Evolutionary conservation across 768 basidiomycete species (phyloP).

Genomic region (Collybia nuda): DNA sequence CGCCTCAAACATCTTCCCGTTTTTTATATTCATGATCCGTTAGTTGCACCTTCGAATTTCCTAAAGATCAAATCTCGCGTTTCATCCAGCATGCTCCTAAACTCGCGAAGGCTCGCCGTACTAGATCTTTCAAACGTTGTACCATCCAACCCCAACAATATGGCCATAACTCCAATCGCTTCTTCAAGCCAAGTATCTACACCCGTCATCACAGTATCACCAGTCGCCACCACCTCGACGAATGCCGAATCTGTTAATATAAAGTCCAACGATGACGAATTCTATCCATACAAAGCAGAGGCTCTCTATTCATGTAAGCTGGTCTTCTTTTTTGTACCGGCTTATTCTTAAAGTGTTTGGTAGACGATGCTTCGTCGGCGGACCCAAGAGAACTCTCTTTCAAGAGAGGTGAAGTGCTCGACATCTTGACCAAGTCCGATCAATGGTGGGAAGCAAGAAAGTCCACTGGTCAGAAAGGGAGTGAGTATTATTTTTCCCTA

Average conservation of each 20-base stretch:
- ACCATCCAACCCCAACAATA: too few relatives aligned
- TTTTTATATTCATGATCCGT: slow-evolving; percentile 1
- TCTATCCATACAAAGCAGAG: too few relatives aligned
- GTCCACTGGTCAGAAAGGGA: slow-evolving; percentile 58
- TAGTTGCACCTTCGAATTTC: slow-evolving; percentile 43
- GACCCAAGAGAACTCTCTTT: slow-evolving; percentile 88
- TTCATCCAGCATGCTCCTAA: neutral
- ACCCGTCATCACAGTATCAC: too few relatives aligned
- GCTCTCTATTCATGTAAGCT: too few relatives aligned
- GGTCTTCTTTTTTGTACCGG: too few relatives aligned
- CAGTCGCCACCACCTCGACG: too few relatives aligned
- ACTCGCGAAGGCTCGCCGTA: too few relatives aligned
- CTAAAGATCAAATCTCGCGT: slow-evolving; percentile 7
- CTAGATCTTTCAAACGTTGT: too few relatives aligned
- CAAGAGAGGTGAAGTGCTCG: slow-evolving; percentile 77
- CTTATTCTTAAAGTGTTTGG: neutral
- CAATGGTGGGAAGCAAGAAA: slow-evolving; percentile 85
- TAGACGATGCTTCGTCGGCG: slow-evolving; percentile 70
- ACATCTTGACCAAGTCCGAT: slow-evolving; percentile 70
- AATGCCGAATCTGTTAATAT: too few relatives aligned
- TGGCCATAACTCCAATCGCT: too few relatives aligned
- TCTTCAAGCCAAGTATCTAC: too few relatives aligned
- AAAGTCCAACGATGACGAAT: too few relatives aligned
- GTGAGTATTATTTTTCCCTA: slow-evolving; percentile 39
- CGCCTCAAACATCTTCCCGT: neutral